Evolutionary conservation across 202 grass and related monocot genomes (phyloP).

Genomic region (Elaeis oleifera): DNA sequence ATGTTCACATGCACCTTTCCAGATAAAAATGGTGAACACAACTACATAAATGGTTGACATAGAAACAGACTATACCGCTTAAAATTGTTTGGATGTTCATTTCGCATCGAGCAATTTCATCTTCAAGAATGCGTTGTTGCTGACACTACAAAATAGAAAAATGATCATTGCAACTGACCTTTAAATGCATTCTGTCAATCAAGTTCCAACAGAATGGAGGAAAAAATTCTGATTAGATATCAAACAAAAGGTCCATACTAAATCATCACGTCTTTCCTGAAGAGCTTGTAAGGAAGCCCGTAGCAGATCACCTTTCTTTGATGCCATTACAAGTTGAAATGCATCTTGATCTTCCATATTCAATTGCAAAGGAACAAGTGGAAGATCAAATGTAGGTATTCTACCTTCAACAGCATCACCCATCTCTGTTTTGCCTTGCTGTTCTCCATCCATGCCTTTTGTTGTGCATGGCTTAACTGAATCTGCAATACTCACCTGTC

Average conservation of each 20-base stretch:
- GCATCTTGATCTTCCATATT: conserved; percentile 17
- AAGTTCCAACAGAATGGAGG: conserved; percentile 15
- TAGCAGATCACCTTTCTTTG: conserved; percentile 32
- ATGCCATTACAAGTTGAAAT: conserved; percentile 25
- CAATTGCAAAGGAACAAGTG: conserved; percentile 4
- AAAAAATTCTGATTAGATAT: conserved; percentile 19
- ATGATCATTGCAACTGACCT: conserved; percentile 4
- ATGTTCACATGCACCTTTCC: conserved; percentile 28
- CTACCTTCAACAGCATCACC: conserved; percentile 10
- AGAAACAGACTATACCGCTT: conserved; percentile 33
- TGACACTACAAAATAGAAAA: conserved; percentile 38
- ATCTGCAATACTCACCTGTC: conserved; percentile 12
- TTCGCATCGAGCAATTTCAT: conserved; percentile 50
- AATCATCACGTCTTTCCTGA: conserved; percentile 50
- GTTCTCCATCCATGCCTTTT: conserved; percentile 18
- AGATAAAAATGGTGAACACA: conserved; percentile 3
- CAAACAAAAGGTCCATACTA: conserved; percentile 35
- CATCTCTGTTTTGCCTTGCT: conserved; percentile 18
- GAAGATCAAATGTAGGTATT: conserved; percentile 14
- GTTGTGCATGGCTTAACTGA: conserved; percentile 5
- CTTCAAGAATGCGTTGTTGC: conserved; percentile 37
- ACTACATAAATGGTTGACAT: no score
- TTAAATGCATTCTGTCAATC: conserved; percentile 3
- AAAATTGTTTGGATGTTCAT: conserved; percentile 61
- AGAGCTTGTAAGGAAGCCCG: conserved; percentile 30